These are phyloP conservation scores for Nicotiana paniculata DNA, from an alignment of 257 asterid genomes.

Conservation along the genomic window DNA sequence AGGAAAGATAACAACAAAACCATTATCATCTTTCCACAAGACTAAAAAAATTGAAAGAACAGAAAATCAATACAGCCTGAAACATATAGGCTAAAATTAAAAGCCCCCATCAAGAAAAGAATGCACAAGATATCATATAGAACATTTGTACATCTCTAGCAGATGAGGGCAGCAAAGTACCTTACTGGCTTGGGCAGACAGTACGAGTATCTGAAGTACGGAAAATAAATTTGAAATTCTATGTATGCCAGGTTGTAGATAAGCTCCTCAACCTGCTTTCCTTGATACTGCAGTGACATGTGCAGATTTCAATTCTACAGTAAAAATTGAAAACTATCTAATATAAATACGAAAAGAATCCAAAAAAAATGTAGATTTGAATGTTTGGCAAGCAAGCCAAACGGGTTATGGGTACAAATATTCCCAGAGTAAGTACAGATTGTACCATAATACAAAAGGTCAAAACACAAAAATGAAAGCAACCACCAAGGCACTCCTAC, in stretches of 20 bases:
- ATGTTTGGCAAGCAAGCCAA: not conserved
- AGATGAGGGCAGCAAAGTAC: constrained; percentile 30
- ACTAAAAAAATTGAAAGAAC: not conserved
- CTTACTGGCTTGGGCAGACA: constrained; percentile 38
- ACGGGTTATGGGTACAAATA: not conserved
- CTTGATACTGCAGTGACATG: constrained; percentile 52
- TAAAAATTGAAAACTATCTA: not conserved
- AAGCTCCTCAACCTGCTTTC: constrained; percentile 58
- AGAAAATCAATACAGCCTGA: not conserved
- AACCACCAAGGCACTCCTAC: not conserved
- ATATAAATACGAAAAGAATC: not conserved
- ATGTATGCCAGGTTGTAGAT: constrained; percentile 31
- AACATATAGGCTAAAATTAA: not conserved
- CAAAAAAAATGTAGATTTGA: not conserved
- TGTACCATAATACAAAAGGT: not conserved
- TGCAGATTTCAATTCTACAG: constrained; percentile 19
- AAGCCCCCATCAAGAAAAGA: not conserved
- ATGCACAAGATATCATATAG: not conserved
- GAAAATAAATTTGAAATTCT: constrained; percentile 30
- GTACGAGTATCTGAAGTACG: constrained; percentile 27
- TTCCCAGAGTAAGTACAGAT: not conserved
- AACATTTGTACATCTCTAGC: constrained; percentile 4
- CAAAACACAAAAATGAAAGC: too few relatives aligned
- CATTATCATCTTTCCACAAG: not conserved
- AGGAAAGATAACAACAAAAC: not conserved